phyloP scores from a whole-genome alignment of 169 alveolate genomes.

The Neospora caninum region DNA sequence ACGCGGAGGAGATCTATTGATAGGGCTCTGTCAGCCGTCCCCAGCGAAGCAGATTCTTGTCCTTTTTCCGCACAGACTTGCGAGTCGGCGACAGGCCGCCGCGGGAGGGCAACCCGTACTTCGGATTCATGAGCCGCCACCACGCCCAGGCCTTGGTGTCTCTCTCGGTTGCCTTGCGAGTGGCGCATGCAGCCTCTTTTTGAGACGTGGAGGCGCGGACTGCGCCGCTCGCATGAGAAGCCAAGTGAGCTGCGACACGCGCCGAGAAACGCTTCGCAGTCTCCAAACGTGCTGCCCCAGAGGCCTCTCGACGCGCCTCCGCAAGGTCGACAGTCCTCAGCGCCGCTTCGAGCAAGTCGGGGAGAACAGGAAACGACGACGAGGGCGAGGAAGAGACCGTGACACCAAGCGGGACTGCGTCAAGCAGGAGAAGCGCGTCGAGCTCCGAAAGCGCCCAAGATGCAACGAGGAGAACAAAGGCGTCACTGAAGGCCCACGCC shows the following conservation, averaged over 20 bases:
- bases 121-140: background rate
- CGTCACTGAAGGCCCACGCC: background rate
- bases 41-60: too few relatives aligned
- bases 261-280: background rate
- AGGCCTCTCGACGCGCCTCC: background rate
- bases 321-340: background rate
- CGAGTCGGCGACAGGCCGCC: too few relatives aligned
- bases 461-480: background rate
- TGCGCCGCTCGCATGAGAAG: background rate
- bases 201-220: background rate
- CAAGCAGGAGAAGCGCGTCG: background rate
- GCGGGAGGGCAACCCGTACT: too few relatives aligned
- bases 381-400: background rate
- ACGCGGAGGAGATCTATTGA: too few relatives aligned
- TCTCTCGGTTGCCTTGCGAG: background rate
- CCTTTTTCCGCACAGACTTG: too few relatives aligned
- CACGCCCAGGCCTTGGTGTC: background rate
- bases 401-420: too few relatives aligned
- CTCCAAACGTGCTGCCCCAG: background rate
- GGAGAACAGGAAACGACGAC: background rate
- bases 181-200: background rate
- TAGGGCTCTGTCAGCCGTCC: too few relatives aligned
- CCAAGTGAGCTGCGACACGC: background rate
- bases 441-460: background rate
- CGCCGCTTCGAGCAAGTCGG: background rate